phyloP scores from a whole-genome alignment of 208 protist genomes.

The Paratrypanosoma confusum region DNA sequence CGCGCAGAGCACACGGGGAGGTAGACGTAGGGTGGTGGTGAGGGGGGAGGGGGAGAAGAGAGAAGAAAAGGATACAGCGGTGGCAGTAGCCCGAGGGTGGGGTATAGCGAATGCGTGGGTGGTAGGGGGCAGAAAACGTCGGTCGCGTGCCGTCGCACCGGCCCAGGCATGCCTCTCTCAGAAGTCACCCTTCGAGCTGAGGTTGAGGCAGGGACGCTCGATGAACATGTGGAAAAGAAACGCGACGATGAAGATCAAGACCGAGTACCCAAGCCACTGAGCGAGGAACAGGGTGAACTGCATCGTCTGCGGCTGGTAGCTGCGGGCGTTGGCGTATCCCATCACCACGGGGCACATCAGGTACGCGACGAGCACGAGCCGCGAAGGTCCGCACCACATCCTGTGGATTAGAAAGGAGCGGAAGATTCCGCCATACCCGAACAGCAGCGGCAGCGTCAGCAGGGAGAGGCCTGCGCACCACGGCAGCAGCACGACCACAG shows the following conservation, averaged over 20 bases:
- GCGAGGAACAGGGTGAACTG: conserved; percentile 8
- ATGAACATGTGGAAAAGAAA: conserved; percentile 17
- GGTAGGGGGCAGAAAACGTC: no score
- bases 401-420: conserved; percentile 13
- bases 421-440: conserved; percentile 18
- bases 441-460: conserved; percentile 11
- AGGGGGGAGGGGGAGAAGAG: no score
- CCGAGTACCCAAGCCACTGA: conserved; percentile 8
- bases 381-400: conserved; percentile 18
- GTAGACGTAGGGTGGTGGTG: no score
- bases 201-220: conserved; percentile 13
- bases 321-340: conserved; percentile 12
- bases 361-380: conserved; percentile 13
- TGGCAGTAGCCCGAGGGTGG: no score
- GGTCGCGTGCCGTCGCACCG: no score
- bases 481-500: conserved; percentile 14
- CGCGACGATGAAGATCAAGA: conserved; percentile 8
- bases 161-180: no score
- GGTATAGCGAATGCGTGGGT: no score
- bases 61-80: no score
- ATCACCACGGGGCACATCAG: conserved; percentile 11
- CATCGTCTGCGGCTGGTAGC: conserved; percentile 5
- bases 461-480: conserved; percentile 14
- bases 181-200: conserved; percentile 16
- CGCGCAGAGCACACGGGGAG: no score